Evolutionary conservation across 352 stramenopile species (phyloP).

Genomic region (Blastocystis sp.): DNA sequence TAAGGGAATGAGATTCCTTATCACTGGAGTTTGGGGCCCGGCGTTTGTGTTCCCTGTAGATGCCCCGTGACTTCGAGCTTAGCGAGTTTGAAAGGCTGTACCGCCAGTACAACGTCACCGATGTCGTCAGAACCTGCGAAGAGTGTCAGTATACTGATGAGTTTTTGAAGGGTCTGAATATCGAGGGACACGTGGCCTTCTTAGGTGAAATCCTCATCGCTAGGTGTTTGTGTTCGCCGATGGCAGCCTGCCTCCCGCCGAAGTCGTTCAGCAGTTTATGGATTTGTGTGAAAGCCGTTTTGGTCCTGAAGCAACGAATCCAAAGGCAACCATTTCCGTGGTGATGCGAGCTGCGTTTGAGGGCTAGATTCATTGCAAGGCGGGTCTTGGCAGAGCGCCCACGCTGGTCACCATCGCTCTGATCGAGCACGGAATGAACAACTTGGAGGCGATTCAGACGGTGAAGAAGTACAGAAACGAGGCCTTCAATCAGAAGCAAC

Average conservation of each 20-base stretch:
- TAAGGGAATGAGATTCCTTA: slow-evolving; percentile 69
- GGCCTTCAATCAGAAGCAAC: slow-evolving; percentile 65
- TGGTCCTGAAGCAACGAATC: slow-evolving; percentile 40
- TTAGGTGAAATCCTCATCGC: background rate
- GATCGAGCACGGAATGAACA: slow-evolving; percentile 66
- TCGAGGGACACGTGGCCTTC: slow-evolving; percentile 48
- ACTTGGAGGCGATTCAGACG: slow-evolving; percentile 67
- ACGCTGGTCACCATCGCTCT: slow-evolving; percentile 67
- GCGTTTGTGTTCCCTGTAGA: background rate
- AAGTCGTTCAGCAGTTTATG: slow-evolving; percentile 64
- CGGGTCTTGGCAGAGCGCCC: slow-evolving; percentile 63
- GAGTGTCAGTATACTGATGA: slow-evolving; percentile 68
- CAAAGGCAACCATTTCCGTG: slow-evolving; percentile 67
- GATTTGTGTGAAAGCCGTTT: slow-evolving; percentile 57
- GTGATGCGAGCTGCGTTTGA: background rate
- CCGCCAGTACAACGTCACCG: slow-evolving; percentile 65
- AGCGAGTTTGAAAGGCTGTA: slow-evolving; percentile 64
- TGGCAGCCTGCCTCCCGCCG: slow-evolving; percentile 51
- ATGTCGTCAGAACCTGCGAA: slow-evolving; percentile 68
- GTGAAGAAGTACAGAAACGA: slow-evolving; percentile 68
- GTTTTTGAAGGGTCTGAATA: slow-evolving; percentile 51
- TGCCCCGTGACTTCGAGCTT: slow-evolving; percentile 69
- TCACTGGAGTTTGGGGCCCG: slow-evolving; percentile 49
- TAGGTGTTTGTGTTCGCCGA: slow-evolving; percentile 67
- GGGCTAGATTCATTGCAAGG: slow-evolving; percentile 68